A percentile compares a stretch with the other conserved stretches of the same genome.
phyloP scores from a whole-genome alignment of 2,329 filamentous ascomycete genomes.

The Cercospora sesami region DNA sequence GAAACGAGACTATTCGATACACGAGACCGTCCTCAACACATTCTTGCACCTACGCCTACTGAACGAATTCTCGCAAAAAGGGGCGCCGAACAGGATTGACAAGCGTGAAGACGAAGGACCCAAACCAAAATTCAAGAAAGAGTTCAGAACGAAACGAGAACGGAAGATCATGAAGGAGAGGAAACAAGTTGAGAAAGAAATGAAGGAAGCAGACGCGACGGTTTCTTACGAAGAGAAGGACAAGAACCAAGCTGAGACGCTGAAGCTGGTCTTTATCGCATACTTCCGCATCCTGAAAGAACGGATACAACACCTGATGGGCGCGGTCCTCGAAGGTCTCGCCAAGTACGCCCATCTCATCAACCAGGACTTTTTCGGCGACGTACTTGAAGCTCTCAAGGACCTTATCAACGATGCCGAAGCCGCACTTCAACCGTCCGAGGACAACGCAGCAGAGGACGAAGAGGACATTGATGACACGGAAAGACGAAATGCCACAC shows the following conservation, averaged over 20 bases:
- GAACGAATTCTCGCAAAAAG: slow-evolving; percentile 82
- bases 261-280: slow-evolving; percentile 91
- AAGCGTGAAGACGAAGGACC: slow-evolving; percentile 50
- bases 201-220: slow-evolving; percentile 85
- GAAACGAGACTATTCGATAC: slow-evolving; percentile 74
- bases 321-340: slow-evolving; percentile 91
- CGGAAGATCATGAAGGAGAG: slow-evolving; percentile 82
- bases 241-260: slow-evolving; percentile 88
- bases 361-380: slow-evolving; percentile 98
- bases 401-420: slow-evolving; percentile 79
- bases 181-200: slow-evolving; percentile 86
- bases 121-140: slow-evolving; percentile 73
- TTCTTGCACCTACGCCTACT: slow-evolving; percentile 88
- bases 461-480: slow-evolving; percentile 48
- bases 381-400: slow-evolving; percentile 89
- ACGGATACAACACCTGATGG: slow-evolving; percentile 81
- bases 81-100: slow-evolving; percentile 75
- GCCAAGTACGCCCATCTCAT: slow-evolving; percentile 94
- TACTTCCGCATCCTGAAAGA: slow-evolving; percentile 95
- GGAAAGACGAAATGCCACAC: slow-evolving; percentile 67
- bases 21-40: slow-evolving; percentile 84
- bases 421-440: slow-evolving; percentile 47
- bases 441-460: slow-evolving; percentile 48
- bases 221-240: slow-evolving; percentile 92
- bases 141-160: slow-evolving; percentile 85